Base-by-base conservation (phyloP, 345 rosid species). In the Luvunga scandens region DNA sequence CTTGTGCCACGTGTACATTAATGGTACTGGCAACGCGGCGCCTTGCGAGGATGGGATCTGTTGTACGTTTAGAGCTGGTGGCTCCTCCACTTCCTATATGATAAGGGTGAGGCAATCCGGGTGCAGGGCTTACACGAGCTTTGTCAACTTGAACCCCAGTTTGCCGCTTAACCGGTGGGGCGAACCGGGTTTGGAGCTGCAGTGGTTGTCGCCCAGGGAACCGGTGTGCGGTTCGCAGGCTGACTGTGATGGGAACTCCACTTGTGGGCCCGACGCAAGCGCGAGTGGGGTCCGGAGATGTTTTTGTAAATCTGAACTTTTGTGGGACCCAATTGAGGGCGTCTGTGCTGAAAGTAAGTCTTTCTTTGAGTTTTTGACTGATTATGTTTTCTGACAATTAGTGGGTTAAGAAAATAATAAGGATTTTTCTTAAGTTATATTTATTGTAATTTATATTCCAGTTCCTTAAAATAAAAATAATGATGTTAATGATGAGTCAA, bases 101-200 rank as follows among this genome's bases (percentile, higher is more conserved):
- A 85, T 89, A 9, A 50, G 86, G 78, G 76, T 85, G 10, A 73
- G 84, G 45, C 81, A 84, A 0, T 31, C 13, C 2, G 87, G 84
- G 45, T 89, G 92, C 60, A 66, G 79, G n/a, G 92, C 89, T 1
- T 89, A 84, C 75, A 72, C 79, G 24, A 86, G 88, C 75, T 87
- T 87, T 38, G 90, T 86, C 48, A 82, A 84, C 80, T 75, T 87
- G 78, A 63, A 86, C 24, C 7, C 79, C 39, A n/a, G 1, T 19
- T 59, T 18, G 59, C 86, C 89, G 2, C 82, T 84, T 57, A 34
- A 36, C 59, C 69, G 9, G 78, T 89, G 92, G 92, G 81, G 87
- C 1, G 38, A 69, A 31, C 88, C 90, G 0, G 92, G 86, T 1
- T 38, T 89, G 77, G 89, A 81, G 80, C 75, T 89, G 42, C 76